Conservation (phyloP, 495 filamentous ascomycete species). For the Penicillium desertorum region DNA sequence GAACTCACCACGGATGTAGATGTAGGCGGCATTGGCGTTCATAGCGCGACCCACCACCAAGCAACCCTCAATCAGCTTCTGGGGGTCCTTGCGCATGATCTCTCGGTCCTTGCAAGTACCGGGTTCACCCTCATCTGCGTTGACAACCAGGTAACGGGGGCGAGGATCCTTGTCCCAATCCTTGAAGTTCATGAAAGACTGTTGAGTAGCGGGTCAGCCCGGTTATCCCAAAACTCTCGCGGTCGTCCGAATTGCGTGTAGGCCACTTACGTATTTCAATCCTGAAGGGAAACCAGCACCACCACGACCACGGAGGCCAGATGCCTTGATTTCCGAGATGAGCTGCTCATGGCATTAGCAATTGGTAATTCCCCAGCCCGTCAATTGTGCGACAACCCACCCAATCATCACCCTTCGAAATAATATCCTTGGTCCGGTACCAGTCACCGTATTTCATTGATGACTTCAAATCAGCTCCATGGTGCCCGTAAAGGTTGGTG, state of each 20-base stretch:
- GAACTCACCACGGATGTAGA: slow-evolving; percentile 99
- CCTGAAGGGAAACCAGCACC: slow-evolving; percentile 97
- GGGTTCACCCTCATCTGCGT: slow-evolving; percentile 97
- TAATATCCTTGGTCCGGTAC: slow-evolving; percentile 98
- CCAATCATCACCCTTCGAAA: slow-evolving; percentile 97
- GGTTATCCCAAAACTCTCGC: slow-evolving; percentile 7
- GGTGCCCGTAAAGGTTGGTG: slow-evolving; percentile 94
- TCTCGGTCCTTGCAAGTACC: slow-evolving; percentile 99
- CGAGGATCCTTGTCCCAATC: slow-evolving; percentile 98
- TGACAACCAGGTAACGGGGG: slow-evolving; percentile 94
- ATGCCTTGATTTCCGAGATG: slow-evolving; percentile 93
- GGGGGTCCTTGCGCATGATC: slow-evolving; percentile 99
- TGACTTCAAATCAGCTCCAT: slow-evolving; percentile 82
- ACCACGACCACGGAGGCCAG: slow-evolving; percentile 90
- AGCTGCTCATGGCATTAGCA: slow-evolving; percentile 55
- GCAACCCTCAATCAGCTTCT: slow-evolving; percentile 97
- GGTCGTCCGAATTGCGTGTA: slow-evolving; percentile 4
- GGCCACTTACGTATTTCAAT: slow-evolving; percentile 87
- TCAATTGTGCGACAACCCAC: slow-evolving; percentile 43
- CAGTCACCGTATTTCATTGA: slow-evolving; percentile 99
- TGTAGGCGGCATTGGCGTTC: slow-evolving; percentile 98
- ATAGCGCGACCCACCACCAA: slow-evolving; percentile 93
- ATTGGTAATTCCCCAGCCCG: slow-evolving; percentile 16
- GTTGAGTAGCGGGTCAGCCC: slow-evolving; percentile 21
- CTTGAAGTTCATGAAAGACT: slow-evolving; percentile 99